Evolutionary conservation across 371 early-diverging fungal genomes (phyloP).

Genomic region (Mortierella sp.): DNA sequence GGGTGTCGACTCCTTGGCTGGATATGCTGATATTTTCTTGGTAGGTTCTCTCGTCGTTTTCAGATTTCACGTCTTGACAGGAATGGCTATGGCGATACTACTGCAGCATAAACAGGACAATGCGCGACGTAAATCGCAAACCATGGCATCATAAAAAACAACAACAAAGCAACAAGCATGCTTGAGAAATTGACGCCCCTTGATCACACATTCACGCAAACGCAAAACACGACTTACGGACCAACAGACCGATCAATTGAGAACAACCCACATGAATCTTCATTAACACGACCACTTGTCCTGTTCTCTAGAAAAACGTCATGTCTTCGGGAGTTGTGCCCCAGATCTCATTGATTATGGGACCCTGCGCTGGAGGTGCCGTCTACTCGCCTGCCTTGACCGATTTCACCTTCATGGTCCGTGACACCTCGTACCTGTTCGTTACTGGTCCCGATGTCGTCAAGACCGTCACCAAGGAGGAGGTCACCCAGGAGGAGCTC

Average conservation of each 20-base stretch:
- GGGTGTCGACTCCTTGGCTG: conserved; percentile 96
- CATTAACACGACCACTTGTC: not conserved
- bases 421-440: conserved; percentile 96
- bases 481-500: conserved; percentile 95
- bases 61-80: not conserved
- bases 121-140: not conserved
- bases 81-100: not conserved
- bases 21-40: conserved; percentile 97
- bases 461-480: conserved; percentile 96
- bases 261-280: not conserved
- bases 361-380: conserved; percentile 97
- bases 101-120: not conserved
- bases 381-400: conserved; percentile 98
- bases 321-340: conserved; percentile 96
- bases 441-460: conserved; percentile 99
- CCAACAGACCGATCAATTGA: not conserved
- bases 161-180: not conserved
- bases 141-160: not conserved
- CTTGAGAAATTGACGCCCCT: not conserved
- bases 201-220: not conserved
- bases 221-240: not conserved
- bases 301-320: conserved; percentile 79
- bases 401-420: conserved; percentile 97
- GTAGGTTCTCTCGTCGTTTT: conserved; percentile 29
- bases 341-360: conserved; percentile 97